Base-by-base conservation (phyloP, 306 rosid genomes). In the Trifolium repens region DNA sequence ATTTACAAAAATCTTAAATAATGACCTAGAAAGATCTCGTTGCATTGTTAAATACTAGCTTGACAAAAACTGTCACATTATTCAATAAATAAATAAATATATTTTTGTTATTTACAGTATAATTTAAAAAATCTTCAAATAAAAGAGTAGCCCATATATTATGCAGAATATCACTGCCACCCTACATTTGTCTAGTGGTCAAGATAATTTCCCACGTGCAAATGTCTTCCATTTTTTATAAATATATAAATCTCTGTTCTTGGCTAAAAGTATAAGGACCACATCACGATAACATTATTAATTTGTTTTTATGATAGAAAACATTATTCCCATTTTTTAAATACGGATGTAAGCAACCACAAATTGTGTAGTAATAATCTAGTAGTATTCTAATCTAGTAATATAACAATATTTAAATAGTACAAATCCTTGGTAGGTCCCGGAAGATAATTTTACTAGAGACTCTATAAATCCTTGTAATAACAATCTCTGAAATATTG, bases 401-500 rank as follows among this genome's bases (percentile, higher is more conserved):
- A 27, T 27, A 22, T 22, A 22, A 1, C 1, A 22, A 22, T 1
- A 22, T 22, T 22, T 22, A 1, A 22, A 22, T 22, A 22, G 24
- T 22, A 1, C 24, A 22, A 22, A 22, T 22, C 24, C 24, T 22
- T 22, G 24, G 24, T 22, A 22, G 24, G 24, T 22, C 24, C 24
- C 24, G 24, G 24, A 22, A 22, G 1, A 22, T 22, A n/a, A n/a
- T n/a, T 22, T 22, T 22, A 22, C 47, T 1, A 39, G 14, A 26
- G 1, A 49, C 24, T 1, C 40, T 77, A 67, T 76, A 76, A 76
- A 67, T n/a, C n/a, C n/a, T 72, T 54, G 27, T n/a, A 34, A 71
- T 4, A 70, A 8, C 50, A 55, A 8, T 5, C 69, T 35, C 64
- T 35, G 8, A 53, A 53, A 58, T 24, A 58, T 40, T 42, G 11